Percentiles rank a stretch among this genome's conserved stretches.
Evolutionary conservation across 2,329 filamentous ascomycete species (phyloP).

Genomic region (Trichoderma endophyticum): DNA sequence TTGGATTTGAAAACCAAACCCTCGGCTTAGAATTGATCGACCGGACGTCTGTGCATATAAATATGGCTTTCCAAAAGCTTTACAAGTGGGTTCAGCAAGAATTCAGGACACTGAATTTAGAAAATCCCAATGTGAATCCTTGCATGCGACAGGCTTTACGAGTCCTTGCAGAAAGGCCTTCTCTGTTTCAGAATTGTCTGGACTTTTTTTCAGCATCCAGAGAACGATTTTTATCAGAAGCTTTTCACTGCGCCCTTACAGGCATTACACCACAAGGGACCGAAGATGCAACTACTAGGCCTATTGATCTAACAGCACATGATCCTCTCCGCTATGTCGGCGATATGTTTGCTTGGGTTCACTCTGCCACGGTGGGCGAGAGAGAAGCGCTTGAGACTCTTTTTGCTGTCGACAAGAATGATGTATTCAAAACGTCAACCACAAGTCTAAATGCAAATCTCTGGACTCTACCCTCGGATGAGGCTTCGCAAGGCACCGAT

Average conservation of each 20-base stretch:
- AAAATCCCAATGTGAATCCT: constrained; percentile 87
- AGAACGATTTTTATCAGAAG: constrained; percentile 80
- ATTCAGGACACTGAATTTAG: constrained; percentile 86
- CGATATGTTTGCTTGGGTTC: constrained; percentile 96
- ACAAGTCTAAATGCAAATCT: constrained; percentile 78
- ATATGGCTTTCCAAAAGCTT: constrained; percentile 89
- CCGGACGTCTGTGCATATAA: constrained; percentile 79
- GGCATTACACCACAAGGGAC: constrained; percentile 60
- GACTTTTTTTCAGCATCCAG: constrained; percentile 90
- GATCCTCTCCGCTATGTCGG: constrained; percentile 89
- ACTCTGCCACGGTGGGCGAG: constrained; percentile 91
- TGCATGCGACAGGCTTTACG: constrained; percentile 80
- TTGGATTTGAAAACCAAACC: constrained; percentile 86
- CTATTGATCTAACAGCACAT: constrained; percentile 90
- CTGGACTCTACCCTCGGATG: constrained; percentile 67
- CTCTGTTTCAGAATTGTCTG: constrained; percentile 87
- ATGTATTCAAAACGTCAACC: constrained; percentile 73
- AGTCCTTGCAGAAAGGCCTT: constrained; percentile 83
- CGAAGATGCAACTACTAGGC: constrained; percentile 66
- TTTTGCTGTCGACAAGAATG: constrained; percentile 86
- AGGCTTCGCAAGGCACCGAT: constrained; percentile 50
- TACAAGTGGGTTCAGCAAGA: constrained; percentile 94
- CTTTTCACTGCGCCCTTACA: constrained; percentile 84
- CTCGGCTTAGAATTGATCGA: constrained; percentile 90
- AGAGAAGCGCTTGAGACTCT: constrained; percentile 86